These are phyloP conservation scores for Sporisorium iseilematis-ciliati DNA, from an alignment of 1,284 basidiomycete genomes.

Conservation along the genomic window DNA sequence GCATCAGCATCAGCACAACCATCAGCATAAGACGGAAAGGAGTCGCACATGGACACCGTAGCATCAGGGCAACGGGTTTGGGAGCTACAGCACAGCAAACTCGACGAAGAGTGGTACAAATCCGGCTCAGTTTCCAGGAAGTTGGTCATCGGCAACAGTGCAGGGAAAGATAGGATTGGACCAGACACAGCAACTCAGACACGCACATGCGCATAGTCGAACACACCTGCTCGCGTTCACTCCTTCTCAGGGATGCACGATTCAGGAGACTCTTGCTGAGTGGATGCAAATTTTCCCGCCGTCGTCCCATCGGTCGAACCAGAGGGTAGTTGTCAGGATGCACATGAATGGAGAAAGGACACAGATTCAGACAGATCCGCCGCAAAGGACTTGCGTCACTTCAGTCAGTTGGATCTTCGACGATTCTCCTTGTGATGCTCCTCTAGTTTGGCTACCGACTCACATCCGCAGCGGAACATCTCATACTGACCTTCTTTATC, in stretches of 20 bases:
- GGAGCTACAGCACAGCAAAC: background rate
- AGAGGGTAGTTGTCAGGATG: too few relatives aligned
- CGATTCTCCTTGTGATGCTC: constrained; percentile 10
- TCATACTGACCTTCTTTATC: constrained; percentile 6
- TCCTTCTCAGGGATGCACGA: too few relatives aligned
- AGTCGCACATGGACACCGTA: background rate
- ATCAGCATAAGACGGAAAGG: background rate
- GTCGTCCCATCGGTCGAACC: too few relatives aligned
- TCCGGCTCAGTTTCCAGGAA: background rate
- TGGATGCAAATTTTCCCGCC: too few relatives aligned
- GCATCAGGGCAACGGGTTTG: background rate
- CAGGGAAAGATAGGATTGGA: background rate
- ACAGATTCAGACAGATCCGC: too few relatives aligned
- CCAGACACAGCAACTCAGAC: too few relatives aligned
- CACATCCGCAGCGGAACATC: background rate
- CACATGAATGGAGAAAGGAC: too few relatives aligned
- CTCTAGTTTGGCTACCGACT: background rate
- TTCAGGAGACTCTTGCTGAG: too few relatives aligned
- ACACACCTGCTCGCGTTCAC: too few relatives aligned
- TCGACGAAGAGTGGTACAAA: background rate
- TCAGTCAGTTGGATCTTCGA: background rate
- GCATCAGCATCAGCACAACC: background rate
- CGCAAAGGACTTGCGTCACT: too few relatives aligned
- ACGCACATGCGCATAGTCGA: too few relatives aligned
- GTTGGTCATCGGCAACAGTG: constrained; percentile 1